These are phyloP conservation scores for Fusarium beomiforme DNA, from an alignment of 2,329 filamentous ascomycete genomes.

Conservation along the genomic window DNA sequence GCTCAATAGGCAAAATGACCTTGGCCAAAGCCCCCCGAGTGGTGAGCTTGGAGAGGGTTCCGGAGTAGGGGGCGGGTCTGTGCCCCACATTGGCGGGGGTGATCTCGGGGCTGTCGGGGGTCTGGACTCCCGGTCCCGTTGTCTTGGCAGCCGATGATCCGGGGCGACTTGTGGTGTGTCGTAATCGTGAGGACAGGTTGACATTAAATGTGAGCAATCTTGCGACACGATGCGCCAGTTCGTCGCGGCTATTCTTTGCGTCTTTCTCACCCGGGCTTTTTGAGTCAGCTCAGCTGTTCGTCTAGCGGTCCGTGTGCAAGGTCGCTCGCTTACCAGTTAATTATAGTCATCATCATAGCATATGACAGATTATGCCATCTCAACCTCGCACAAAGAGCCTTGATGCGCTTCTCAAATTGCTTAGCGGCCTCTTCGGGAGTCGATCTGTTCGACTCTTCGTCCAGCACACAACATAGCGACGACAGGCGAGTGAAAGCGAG, in stretches of 20 bases:
- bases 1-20: slow-evolving; percentile 46
- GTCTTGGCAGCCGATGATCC: slow-evolving; percentile 30
- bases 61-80: slow-evolving; percentile 38
- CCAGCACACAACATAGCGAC: slow-evolving; percentile 42
- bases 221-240: slow-evolving; percentile 47
- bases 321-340: slow-evolving; percentile 48
- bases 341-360: slow-evolving; percentile 52
- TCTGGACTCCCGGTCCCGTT: slow-evolving; percentile 19
- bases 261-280: slow-evolving; percentile 49
- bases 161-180: slow-evolving; percentile 41
- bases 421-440: slow-evolving; percentile 28
- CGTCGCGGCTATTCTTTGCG: slow-evolving; percentile 49
- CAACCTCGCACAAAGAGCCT: slow-evolving; percentile 46
- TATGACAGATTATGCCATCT: slow-evolving; percentile 53
- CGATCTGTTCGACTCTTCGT: slow-evolving; percentile 32
- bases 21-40: slow-evolving; percentile 46
- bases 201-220: slow-evolving; percentile 50
- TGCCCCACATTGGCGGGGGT: slow-evolving; percentile 36
- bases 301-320: slow-evolving; percentile 4
- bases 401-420: slow-evolving; percentile 43
- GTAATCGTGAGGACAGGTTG: slow-evolving; percentile 46
- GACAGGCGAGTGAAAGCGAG: slow-evolving; percentile 50
- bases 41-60: slow-evolving; percentile 47
- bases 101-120: slow-evolving; percentile 22
- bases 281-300: not conserved